Percentiles rank a stretch among this genome's conserved stretches.
These are phyloP conservation scores for Talaromyces pinophilus DNA, from an alignment of 2,329 filamentous ascomycete species.

Conservation along the genomic window DNA sequence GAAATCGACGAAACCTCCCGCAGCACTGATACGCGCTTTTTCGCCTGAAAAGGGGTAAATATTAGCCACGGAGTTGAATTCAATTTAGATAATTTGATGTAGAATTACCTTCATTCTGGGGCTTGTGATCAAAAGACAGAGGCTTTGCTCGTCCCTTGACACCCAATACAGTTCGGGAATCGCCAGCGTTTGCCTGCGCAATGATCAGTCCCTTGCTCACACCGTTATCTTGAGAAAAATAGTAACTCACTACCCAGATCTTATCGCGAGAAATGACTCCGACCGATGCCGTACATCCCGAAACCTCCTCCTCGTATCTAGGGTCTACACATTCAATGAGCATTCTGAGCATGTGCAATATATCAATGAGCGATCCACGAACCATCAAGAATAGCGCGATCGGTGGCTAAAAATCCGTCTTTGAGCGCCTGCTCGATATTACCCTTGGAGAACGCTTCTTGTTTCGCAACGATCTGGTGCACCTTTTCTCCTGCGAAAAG, in stretches of 20 bases:
- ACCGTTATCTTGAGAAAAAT: neutral
- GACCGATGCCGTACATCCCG: conserved; percentile 94
- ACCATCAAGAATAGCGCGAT: conserved; percentile 95
- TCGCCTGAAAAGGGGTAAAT: conserved; percentile 62
- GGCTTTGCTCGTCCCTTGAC: conserved; percentile 98
- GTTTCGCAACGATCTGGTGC: conserved; percentile 90
- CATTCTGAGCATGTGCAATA: conserved; percentile 8
- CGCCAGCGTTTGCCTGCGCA: conserved; percentile 86
- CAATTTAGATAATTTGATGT: neutral
- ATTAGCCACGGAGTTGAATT: neutral
- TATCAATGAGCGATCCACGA: conserved; percentile 38
- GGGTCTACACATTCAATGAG: conserved; percentile 65
- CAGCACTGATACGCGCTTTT: conserved; percentile 92
- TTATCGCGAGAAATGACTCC: conserved; percentile 85
- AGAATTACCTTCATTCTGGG: conserved; percentile 83
- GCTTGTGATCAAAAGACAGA: conserved; percentile 98
- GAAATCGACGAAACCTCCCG: conserved; percentile 97
- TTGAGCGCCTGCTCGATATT: conserved; percentile 95
- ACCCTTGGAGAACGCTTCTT: conserved; percentile 87
- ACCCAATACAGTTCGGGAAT: conserved; percentile 90
- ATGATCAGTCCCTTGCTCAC: conserved; percentile 7
- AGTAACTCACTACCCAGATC: conserved; percentile 82
- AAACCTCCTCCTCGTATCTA: conserved; percentile 96
- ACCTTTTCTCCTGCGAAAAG: conserved; percentile 89
- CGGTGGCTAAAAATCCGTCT: conserved; percentile 94